phyloP scores from a whole-genome alignment of 2,329 filamentous ascomycete species.

The Cryoendolithus antarcticus region DNA sequence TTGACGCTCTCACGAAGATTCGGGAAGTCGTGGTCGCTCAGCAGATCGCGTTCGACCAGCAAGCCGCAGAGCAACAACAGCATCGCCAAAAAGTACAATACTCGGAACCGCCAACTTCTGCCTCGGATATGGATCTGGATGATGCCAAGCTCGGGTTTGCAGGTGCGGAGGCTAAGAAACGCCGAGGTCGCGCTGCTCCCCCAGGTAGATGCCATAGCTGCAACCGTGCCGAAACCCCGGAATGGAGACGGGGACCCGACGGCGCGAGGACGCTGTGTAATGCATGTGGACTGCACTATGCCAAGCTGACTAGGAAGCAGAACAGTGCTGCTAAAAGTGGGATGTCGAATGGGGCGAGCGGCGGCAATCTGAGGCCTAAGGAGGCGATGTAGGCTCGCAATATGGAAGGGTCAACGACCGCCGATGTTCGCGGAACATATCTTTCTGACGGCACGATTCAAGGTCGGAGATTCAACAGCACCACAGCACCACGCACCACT shows the following conservation, averaged over 20 bases:
- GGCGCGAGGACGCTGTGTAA: conserved; percentile 93
- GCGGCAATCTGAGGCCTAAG: conserved; percentile 38
- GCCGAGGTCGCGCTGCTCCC: conserved; percentile 82
- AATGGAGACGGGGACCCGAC: conserved; percentile 93
- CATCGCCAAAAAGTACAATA: conserved; percentile 12
- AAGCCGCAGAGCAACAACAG: conserved; percentile 38
- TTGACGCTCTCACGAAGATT: conserved; percentile 44
- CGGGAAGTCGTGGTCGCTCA: conserved; percentile 48
- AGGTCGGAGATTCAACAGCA: too few relatives aligned
- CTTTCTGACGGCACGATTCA: too few relatives aligned
- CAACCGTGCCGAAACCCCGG: conserved; percentile 91
- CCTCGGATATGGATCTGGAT: conserved; percentile 51
- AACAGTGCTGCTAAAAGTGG: conserved; percentile 29
- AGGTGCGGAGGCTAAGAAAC: conserved; percentile 73
- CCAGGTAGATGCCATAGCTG: conserved; percentile 95
- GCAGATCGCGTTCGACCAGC: conserved; percentile 44
- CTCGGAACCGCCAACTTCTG: conserved; percentile 28
- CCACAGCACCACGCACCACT: too few relatives aligned
- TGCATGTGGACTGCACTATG: conserved; percentile 71
- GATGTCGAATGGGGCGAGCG: conserved; percentile 28
- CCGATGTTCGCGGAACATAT: too few relatives aligned
- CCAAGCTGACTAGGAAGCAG: conserved; percentile 40
- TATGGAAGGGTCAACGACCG: too few relatives aligned
- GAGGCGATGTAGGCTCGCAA: conserved; percentile 13
- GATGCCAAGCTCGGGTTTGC: conserved; percentile 50